Evolutionary conservation across 148 eudicot genomes (phyloP).

Genomic region (Rhododendron williamsianum): DNA sequence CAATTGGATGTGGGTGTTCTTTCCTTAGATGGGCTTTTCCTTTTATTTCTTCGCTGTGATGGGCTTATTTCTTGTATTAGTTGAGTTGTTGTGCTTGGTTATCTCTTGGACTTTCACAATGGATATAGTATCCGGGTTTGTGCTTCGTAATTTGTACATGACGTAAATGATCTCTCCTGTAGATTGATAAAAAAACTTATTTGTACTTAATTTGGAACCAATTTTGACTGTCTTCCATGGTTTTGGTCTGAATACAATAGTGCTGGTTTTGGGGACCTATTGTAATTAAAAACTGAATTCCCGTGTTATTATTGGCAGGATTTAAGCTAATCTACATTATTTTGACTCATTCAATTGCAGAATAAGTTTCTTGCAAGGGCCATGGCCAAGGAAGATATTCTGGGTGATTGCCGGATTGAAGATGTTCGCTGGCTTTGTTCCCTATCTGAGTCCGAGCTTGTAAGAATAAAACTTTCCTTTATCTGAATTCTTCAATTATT

Average conservation of each 20-base stretch:
- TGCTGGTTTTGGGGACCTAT: neutral
- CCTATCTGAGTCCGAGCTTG: conserved; percentile 57
- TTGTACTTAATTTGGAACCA: neutral
- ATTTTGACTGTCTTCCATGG: neutral
- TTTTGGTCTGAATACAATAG: neutral
- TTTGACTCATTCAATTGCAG: neutral
- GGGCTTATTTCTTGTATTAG: too few relatives aligned
- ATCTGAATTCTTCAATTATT: neutral
- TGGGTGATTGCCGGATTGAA: conserved; percentile 34
- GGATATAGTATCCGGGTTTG: too few relatives aligned
- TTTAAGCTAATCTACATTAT: neutral
- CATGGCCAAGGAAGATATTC: conserved; percentile 26
- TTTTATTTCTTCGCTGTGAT: too few relatives aligned
- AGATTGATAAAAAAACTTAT: too few relatives aligned
- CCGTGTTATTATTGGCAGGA: neutral
- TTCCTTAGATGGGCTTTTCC: too few relatives aligned
- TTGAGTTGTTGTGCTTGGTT: too few relatives aligned
- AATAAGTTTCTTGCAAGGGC: neutral
- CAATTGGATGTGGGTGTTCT: too few relatives aligned
- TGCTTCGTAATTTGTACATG: too few relatives aligned
- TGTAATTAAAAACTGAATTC: neutral
- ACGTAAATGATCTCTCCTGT: too few relatives aligned
- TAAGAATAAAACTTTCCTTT: conserved; percentile 19
- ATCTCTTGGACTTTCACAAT: too few relatives aligned
- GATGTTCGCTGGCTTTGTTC: conserved; percentile 64